These are phyloP conservation scores for Solanum gracilifrons DNA, from an alignment of 257 asterid species.

Conservation along the genomic window DNA sequence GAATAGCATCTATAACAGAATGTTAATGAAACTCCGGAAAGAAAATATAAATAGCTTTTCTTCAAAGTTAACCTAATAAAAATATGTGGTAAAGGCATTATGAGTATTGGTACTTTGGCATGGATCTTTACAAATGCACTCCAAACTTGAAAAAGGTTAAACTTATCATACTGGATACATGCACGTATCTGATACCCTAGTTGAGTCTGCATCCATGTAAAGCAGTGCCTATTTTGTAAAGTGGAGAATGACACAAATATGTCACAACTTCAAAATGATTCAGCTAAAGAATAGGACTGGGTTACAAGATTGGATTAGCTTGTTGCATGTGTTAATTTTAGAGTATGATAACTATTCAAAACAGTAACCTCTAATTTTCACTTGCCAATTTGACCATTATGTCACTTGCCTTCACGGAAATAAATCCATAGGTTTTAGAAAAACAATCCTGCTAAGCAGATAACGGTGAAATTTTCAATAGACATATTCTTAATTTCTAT, in stretches of 20 bases:
- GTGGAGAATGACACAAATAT: background rate
- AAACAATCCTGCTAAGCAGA: background rate
- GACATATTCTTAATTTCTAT: background rate
- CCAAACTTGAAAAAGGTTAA: background rate
- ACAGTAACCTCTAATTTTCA: background rate
- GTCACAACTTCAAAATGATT: background rate
- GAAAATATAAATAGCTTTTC: background rate
- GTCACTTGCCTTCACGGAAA: background rate
- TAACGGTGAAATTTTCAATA: background rate
- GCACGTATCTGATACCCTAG: background rate
- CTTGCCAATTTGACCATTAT: background rate
- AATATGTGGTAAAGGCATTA: background rate
- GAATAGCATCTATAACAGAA: background rate
- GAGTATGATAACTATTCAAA: background rate
- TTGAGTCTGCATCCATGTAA: background rate
- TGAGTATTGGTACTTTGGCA: background rate
- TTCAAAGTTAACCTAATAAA: background rate
- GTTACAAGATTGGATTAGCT: background rate
- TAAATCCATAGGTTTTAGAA: background rate
- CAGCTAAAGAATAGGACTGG: background rate
- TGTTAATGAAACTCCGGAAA: background rate
- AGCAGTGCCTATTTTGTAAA: background rate
- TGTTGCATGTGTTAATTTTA: background rate
- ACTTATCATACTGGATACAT: background rate
- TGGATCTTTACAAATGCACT: background rate